Evolutionary conservation across 306 rosid species (phyloP).

Genomic region (Castanopsis chinensis): DNA sequence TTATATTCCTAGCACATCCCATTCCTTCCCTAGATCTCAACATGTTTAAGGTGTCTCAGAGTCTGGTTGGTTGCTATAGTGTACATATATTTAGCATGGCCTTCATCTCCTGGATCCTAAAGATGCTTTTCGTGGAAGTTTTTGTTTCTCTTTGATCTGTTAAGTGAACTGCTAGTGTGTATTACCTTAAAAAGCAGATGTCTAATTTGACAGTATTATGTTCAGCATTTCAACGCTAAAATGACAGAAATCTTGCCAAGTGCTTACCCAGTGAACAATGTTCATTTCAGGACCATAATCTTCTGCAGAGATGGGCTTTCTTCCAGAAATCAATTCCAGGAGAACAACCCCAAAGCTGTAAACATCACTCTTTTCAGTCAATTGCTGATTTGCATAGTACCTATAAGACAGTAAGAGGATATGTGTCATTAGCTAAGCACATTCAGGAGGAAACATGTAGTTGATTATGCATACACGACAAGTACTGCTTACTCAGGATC

Average conservation of each 20-base stretch:
- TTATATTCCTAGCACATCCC: not conserved
- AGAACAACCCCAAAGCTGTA: conserved; percentile 96
- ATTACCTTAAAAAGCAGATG: not conserved
- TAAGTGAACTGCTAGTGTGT: not conserved
- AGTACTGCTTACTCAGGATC: conserved; percentile 86
- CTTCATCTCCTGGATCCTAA: not conserved
- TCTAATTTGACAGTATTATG: too few relatives aligned
- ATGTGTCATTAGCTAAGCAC: conserved; percentile 12
- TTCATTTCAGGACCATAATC: conserved; percentile 88
- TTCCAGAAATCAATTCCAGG: conserved; percentile 86
- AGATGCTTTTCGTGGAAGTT: not conserved
- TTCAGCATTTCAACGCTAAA: not conserved
- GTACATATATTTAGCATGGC: not conserved
- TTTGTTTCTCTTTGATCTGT: not conserved
- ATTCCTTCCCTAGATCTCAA: not conserved
- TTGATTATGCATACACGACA: conserved; percentile 4
- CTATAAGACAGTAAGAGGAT: conserved; percentile 46
- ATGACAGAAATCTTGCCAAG: not conserved
- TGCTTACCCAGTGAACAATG: conserved; percentile 91
- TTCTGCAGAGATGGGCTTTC: conserved; percentile 76
- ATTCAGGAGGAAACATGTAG: conserved; percentile 13
- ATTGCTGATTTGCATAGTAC: conserved; percentile 91
- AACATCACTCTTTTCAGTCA: conserved; percentile 93
- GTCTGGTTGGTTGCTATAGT: not conserved
- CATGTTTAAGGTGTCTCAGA: not conserved